Base-by-base conservation (phyloP, 371 early-diverging fungal species). In the Coemansia sp. region DNA sequence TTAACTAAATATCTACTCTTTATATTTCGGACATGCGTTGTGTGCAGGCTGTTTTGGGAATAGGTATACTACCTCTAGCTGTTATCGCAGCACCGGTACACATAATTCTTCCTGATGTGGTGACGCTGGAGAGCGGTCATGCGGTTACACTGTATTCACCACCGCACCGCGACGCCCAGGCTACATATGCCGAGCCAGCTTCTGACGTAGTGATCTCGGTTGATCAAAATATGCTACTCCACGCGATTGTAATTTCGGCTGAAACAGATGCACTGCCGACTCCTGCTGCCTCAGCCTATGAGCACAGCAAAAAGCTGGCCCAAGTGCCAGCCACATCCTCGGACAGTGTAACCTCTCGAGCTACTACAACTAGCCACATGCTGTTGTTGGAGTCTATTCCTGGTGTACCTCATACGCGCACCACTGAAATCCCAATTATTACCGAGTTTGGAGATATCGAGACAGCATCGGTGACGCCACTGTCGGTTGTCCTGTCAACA, bases 21-120 rank as follows among this genome's bases (percentile, higher is more conserved):
- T 24, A 10, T 61, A 29, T 8, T 4, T 39, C 40, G 6, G 11
- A 34, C 31, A 22, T 34, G 39, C 34, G 24, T 18, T 11, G 27
- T 3, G 10, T 34, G 54, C 31, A 21, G 21, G 45, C 37, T 4
- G 40, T 29, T 5, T 56, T 29, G 14, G n/a, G 34, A 18, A 5
- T 48, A 26, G 27, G 37, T 48, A n/a, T 22, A 31, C 64, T 39
- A 16, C 40, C 29, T 16, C 42, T 8, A 10, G 42, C 59, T 16
- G 65, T 58, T 14, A 5, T 40, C 14, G 58, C 68, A 21, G 53
- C 59, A 2, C 68, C 68, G 6, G 63, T 71, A 22, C 66, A 71
- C 14, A 59, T 71, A 18, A n/a, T 71, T 6, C 52, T 71, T 10
- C 71, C 71, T 0, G 67, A 71, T 24, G 59, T 71, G 29, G 71